These are phyloP conservation scores for Backusella parvicylindrica DNA, from an alignment of 192 early-diverging fungal genomes.

Conservation along the genomic window DNA sequence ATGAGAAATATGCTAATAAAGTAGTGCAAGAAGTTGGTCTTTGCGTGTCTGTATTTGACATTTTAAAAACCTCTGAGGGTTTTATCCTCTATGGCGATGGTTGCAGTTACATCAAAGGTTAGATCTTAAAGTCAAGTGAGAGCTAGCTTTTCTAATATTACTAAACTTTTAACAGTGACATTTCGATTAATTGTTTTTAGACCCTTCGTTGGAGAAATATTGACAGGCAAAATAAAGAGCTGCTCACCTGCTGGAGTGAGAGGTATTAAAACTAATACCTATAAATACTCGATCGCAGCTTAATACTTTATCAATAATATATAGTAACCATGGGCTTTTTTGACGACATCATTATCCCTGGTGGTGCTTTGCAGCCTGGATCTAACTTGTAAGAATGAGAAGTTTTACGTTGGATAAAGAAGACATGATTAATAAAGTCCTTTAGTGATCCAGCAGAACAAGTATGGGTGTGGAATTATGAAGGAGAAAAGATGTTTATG, in stretches of 20 bases:
- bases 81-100: slow-evolving; percentile 84
- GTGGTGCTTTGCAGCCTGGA: slow-evolving; percentile 53
- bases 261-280: slow-evolving; percentile 41
- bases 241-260: slow-evolving; percentile 63
- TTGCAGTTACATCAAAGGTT: slow-evolving; percentile 71
- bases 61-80: slow-evolving; percentile 80
- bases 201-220: slow-evolving; percentile 85
- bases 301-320: slow-evolving; percentile 5
- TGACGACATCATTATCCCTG: slow-evolving; percentile 85
- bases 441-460: slow-evolving; percentile 59
- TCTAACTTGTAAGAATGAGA: slow-evolving; percentile 60
- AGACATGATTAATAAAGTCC: neutral
- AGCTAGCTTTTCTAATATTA: neutral
- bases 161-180: slow-evolving; percentile 41
- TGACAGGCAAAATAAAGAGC: slow-evolving; percentile 76
- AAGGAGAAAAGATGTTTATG: slow-evolving; percentile 75
- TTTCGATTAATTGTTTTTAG: slow-evolving; percentile 90
- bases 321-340: slow-evolving; percentile 85
- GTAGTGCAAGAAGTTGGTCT: slow-evolving; percentile 90
- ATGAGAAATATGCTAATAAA: slow-evolving; percentile 93
- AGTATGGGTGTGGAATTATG: slow-evolving; percentile 87
- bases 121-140: neutral
- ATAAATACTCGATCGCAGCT: neutral
- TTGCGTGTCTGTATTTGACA: slow-evolving; percentile 81
- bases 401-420: neutral